A percentile compares a stretch with the other conserved stretches of the same genome.
These are phyloP conservation scores for Psilocybe cubensis DNA, from an alignment of 768 basidiomycete species.

Conservation along the genomic window DNA sequence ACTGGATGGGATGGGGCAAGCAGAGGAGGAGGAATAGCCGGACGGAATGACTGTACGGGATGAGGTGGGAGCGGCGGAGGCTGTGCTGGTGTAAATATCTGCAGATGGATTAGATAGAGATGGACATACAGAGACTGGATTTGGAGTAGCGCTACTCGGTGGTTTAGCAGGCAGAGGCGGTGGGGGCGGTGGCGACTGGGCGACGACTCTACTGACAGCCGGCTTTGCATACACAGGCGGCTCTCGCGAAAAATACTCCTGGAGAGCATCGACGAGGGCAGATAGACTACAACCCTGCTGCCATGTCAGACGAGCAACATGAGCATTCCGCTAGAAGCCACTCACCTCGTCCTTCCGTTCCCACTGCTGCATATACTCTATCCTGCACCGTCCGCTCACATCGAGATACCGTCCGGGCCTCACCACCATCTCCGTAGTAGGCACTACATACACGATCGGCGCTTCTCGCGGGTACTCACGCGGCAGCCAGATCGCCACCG, in stretches of 20 bases:
- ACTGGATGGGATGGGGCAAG: conserved; percentile 13
- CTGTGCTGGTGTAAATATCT: conserved; percentile 16
- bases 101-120: conserved; percentile 10
- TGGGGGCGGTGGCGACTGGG: conserved; percentile 11
- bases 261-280: conserved; percentile 75
- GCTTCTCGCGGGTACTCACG: conserved; percentile 81
- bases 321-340: conserved; percentile 14
- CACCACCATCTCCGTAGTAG: conserved; percentile 89
- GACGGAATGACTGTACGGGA: conserved; percentile 21
- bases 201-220: conserved; percentile 24
- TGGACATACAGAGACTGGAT: neutral
- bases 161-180: conserved; percentile 14
- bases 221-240: conserved; percentile 94
- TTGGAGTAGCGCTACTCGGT: neutral
- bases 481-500: conserved; percentile 86
- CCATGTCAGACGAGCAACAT: conserved; percentile 15
- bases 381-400: conserved; percentile 72
- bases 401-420: conserved; percentile 77
- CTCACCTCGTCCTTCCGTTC: conserved; percentile 81
- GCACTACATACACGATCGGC: conserved; percentile 90
- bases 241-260: conserved; percentile 78
- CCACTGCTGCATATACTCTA: conserved; percentile 81
- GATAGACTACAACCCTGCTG: conserved; percentile 76
- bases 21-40: conserved; percentile 11
- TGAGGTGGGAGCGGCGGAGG: conserved; percentile 17